Percentiles rank a stretch among this genome's conserved stretches.
Conservation (phyloP, 2,329 filamentous ascomycete genomes). For the Venturia pyrina region DNA sequence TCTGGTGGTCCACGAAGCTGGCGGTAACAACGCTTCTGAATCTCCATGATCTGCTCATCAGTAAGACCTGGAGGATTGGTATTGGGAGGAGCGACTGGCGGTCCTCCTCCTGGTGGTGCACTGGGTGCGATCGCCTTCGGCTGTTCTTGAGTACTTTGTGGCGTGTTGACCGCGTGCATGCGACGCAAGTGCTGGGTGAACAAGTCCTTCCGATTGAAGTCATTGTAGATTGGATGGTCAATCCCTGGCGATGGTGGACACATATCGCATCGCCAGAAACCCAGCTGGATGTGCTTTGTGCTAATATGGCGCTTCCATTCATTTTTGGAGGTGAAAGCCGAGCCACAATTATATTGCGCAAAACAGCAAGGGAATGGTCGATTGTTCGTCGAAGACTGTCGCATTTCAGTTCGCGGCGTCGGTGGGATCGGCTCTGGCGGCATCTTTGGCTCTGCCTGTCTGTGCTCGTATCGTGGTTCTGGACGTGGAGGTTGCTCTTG, state of each 20-base stretch:
- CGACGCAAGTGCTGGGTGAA: conserved; percentile 81
- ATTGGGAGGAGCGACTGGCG: not conserved
- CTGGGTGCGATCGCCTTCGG: not conserved
- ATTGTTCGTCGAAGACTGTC: not conserved
- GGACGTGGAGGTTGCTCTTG: not conserved
- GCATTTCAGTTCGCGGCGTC: not conserved
- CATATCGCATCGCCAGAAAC: conserved; percentile 67
- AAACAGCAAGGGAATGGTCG: conserved; percentile 70
- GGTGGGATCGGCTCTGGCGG: conserved; percentile 6
- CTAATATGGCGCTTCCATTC: conserved; percentile 90
- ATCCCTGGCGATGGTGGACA: conserved; percentile 31
- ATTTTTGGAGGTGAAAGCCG: conserved; percentile 72
- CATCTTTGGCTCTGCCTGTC: not conserved
- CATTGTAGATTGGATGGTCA: conserved; percentile 32
- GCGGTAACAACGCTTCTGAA: conserved; percentile 51
- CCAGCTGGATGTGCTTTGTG: conserved; percentile 67
- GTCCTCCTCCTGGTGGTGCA: not conserved
- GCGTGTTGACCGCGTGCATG: conserved; percentile 50
- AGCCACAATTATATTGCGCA: conserved; percentile 61
- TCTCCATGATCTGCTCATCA: conserved; percentile 44
- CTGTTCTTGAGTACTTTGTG: conserved; percentile 3
- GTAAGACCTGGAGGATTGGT: conserved; percentile 18
- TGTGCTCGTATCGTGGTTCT: not conserved
- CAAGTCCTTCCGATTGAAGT: conserved; percentile 87
- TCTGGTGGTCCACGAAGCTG: conserved; percentile 52